These are phyloP conservation scores for Fagopyrum esculentum DNA, from an alignment of 148 eudicot species.

Conservation along the genomic window DNA sequence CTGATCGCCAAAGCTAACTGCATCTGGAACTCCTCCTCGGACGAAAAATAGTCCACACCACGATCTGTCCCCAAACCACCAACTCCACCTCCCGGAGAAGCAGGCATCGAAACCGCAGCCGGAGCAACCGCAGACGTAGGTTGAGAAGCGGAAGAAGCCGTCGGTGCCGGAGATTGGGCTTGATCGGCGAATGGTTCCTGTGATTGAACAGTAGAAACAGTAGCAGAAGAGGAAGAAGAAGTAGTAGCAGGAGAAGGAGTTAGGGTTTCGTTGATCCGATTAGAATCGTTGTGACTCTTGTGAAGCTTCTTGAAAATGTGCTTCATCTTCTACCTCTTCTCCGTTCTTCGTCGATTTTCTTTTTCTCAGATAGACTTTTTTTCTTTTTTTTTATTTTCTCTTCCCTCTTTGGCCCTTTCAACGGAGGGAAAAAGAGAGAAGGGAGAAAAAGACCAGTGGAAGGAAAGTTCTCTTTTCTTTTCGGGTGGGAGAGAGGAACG, in stretches of 20 bases:
- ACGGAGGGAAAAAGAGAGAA: conserved; percentile 6
- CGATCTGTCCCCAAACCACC: background rate
- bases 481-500: conserved; percentile 5
- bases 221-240: conserved; percentile 1
- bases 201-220: conserved; percentile 11
- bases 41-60: conserved; percentile 48
- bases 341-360: background rate
- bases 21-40: conserved; percentile 94
- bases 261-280: conserved; percentile 48
- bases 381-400: background rate
- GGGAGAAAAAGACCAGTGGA: conserved; percentile 1
- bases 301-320: conserved; percentile 54
- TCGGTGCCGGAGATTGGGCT: conserved; percentile 11
- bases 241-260: background rate
- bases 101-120: conserved; percentile 11
- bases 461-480: conserved; percentile 6
- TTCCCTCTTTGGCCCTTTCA: conserved; percentile 13
- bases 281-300: conserved; percentile 33
- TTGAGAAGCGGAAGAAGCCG: conserved; percentile 9
- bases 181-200: conserved; percentile 17
- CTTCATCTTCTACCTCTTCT: conserved; percentile 22
- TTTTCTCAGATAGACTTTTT: background rate
- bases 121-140: conserved; percentile 18
- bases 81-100: background rate
- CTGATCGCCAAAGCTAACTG: conserved; percentile 94